phyloP scores from a whole-genome alignment of 371 early-diverging fungal genomes.

The Rhizomucor miehei region DNA sequence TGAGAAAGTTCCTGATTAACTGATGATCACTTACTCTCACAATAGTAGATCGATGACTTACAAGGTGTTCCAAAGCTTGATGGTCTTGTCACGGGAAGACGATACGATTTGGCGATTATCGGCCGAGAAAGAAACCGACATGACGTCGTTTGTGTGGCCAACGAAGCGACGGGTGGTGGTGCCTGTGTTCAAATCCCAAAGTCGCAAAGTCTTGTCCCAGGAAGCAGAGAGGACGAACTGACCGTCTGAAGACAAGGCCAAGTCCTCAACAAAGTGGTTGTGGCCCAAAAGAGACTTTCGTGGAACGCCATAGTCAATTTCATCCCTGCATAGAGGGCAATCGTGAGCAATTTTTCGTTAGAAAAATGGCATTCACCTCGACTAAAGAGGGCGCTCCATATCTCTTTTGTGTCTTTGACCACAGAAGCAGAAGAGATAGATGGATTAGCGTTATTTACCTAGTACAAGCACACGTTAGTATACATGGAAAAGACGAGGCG shows the following conservation, averaged over 20 bases:
- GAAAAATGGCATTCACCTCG: conserved; percentile 20
- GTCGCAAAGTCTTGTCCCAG: conserved; percentile 98
- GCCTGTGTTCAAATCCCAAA: conserved; percentile 96
- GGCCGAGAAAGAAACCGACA: conserved; percentile 97
- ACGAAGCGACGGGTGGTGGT: conserved; percentile 93
- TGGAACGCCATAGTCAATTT: conserved; percentile 88
- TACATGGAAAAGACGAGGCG: no score
- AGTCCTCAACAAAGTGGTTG: conserved; percentile 97
- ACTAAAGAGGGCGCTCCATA: conserved; percentile 5
- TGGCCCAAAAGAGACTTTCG: conserved; percentile 90
- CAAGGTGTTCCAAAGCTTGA: conserved; percentile 99
- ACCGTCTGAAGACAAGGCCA: conserved; percentile 96
- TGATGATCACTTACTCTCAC: background rate
- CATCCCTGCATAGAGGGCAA: conserved; percentile 60
- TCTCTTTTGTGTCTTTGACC: background rate
- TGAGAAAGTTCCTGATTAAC: background rate
- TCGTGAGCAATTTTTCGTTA: conserved; percentile 20
- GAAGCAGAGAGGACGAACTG: conserved; percentile 96
- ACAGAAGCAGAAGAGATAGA: conserved; percentile 2
- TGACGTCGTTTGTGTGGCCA: conserved; percentile 96
- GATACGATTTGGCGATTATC: conserved; percentile 99
- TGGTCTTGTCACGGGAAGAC: conserved; percentile 95
- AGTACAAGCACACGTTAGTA: background rate
- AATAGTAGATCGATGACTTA: no score
- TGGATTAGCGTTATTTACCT: conserved; percentile 1